These are phyloP conservation scores for Podospora conica DNA, from an alignment of 495 filamentous ascomycete species.

Conservation along the genomic window DNA sequence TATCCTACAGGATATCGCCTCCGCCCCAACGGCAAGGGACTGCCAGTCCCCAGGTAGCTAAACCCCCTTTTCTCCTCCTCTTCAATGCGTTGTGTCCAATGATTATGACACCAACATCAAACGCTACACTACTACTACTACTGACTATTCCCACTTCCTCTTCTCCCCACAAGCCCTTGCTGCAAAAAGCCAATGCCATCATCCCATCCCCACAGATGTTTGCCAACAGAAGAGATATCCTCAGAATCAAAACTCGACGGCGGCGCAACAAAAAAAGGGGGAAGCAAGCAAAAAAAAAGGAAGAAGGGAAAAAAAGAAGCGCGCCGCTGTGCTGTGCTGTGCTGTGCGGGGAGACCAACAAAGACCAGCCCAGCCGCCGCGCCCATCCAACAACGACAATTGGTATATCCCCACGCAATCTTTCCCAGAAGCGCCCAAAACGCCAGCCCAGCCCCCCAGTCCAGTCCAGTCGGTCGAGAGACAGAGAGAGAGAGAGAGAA, in stretches of 20 bases:
- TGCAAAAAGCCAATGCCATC: background rate
- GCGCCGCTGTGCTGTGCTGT: background rate
- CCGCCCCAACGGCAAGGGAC: background rate
- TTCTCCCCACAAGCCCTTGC: background rate
- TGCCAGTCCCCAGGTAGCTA: background rate
- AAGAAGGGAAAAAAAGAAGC: background rate
- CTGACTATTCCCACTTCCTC: background rate
- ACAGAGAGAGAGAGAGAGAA: no score
- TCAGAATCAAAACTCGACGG: background rate
- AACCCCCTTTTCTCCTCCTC: background rate
- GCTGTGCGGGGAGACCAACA: background rate
- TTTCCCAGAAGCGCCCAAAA: slow-evolving; percentile 12
- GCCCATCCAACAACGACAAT: background rate
- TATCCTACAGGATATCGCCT: background rate
- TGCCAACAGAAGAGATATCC: background rate
- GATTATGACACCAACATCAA: background rate
- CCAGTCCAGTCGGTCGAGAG: background rate
- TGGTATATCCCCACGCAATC: slow-evolving; percentile 6
- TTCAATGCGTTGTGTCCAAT: background rate
- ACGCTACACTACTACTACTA: background rate
- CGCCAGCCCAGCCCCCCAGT: no score
- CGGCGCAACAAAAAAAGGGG: background rate
- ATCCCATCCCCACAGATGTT: background rate
- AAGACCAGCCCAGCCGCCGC: background rate
- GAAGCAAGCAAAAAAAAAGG: background rate